Base-by-base conservation (phyloP, 1,284 basidiomycete genomes). In the Ganoderma meredithae region DNA sequence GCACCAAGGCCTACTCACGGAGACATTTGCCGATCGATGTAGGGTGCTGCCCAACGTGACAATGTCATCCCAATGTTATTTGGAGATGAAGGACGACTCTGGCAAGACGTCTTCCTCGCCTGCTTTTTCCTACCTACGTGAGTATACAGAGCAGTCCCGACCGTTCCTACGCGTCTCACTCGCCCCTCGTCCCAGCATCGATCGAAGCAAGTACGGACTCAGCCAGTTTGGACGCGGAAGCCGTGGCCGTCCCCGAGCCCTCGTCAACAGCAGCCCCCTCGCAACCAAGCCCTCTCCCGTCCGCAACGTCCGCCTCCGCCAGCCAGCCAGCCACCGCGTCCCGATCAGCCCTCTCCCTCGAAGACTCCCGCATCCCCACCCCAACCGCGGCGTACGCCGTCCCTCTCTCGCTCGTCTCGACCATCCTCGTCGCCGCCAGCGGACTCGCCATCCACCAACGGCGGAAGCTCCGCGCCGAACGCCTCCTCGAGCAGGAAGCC, bases 371-470 rank as follows among this genome's bases (percentile, higher is more conserved):
- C 60, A 68, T 72, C 6, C 76, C 80, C 12, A 75, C 79, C 3
- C 81, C 84, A 4, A 75, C 78, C 33, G 83, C 81, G 0, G 83
- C 84, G 1, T 80, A 83, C 63, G 84, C 82, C 17, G 79, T 85
- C 25, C 85, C 85, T 0, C 78, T 86, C 43, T 81, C 83, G 3
- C 77, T 84, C 64, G 79, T 84, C 25, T 78, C 77, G 39, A 78
- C 77, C 25, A 80, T 86, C 68, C 69, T 84, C 43, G 68, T 86
- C 25, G 71, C 80, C 33, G 84, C 83, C 0, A 71, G 74, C 43
- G 75, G 74, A 15, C 73, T 85, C 36, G 69, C 70, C 47, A 52
- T 76, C 17, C 73, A 76, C 52, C 78, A 80, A 55, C 74, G 74
- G 25, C 73, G 76, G 62, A 70, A 75, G 67, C 76, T 79, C 59